Evolutionary conservation across 1,284 basidiomycete genomes (phyloP).

Genomic region (Peniophora sp.): DNA sequence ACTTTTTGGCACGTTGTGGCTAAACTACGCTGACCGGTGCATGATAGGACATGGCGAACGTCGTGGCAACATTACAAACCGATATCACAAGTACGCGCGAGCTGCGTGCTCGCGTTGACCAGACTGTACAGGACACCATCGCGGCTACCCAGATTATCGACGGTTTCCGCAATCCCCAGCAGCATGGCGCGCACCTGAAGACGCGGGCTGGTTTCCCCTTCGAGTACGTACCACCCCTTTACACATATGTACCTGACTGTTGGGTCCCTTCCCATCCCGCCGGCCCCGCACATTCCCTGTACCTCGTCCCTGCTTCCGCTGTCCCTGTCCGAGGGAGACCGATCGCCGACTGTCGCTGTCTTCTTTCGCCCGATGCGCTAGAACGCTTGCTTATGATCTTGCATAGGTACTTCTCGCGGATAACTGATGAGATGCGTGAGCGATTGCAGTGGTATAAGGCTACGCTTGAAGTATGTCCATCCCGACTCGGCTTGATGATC

Average conservation of each 20-base stretch:
- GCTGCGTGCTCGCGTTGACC: conserved; percentile 63
- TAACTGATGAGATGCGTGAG: conserved; percentile 64
- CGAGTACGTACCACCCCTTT: conserved; percentile 42
- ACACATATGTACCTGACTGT: not conserved
- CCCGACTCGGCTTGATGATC: no score
- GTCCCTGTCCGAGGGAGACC: no score
- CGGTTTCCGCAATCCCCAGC: conserved; percentile 65
- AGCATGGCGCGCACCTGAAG: conserved; percentile 58
- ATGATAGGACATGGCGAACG: conserved; percentile 51
- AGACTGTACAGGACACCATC: conserved; percentile 71
- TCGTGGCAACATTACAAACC: conserved; percentile 54
- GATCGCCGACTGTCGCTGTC: no score
- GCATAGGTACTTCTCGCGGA: conserved; percentile 62
- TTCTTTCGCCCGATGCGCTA: not conserved
- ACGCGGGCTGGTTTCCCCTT: conserved; percentile 75
- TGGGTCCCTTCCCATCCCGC: not conserved
- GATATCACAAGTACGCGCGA: conserved; percentile 62
- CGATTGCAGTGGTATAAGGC: conserved; percentile 69
- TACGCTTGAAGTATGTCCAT: conserved; percentile 59
- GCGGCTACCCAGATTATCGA: conserved; percentile 66
- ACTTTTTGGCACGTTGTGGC: no score
- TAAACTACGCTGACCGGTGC: not conserved
- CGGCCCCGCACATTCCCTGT: no score
- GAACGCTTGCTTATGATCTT: not conserved
- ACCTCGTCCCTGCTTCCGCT: no score